Evolutionary conservation across 345 rosid genomes (phyloP).

Genomic region (Syzygium oleosum): DNA sequence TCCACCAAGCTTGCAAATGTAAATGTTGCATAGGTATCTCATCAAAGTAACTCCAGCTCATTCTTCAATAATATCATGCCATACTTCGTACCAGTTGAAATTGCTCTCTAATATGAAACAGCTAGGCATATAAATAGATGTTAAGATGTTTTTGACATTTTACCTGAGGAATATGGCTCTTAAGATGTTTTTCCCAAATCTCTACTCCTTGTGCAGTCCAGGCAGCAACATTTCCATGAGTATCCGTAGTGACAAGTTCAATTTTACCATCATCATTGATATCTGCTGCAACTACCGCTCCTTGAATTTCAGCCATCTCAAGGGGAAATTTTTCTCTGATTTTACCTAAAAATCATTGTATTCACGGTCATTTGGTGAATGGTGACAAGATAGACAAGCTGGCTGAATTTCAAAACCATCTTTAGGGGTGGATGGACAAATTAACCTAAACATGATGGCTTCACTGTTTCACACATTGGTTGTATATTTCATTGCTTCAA

Average conservation of each 20-base stretch:
- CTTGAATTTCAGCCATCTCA: slow-evolving; percentile 99
- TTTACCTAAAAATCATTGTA: slow-evolving; percentile 38
- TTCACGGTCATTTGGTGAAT: neutral
- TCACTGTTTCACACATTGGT: neutral
- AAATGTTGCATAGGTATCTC: neutral
- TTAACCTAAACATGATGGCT: neutral
- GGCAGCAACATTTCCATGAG: slow-evolving; percentile 96
- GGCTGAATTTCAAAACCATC: neutral
- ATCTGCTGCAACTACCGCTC: slow-evolving; percentile 93
- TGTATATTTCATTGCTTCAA: neutral
- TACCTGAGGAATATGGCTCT: slow-evolving; percentile 96
- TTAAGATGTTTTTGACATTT: slow-evolving; percentile 1
- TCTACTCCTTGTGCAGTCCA: slow-evolving; percentile 91
- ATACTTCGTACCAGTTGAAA: neutral
- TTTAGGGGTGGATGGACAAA: neutral
- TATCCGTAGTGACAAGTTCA: slow-evolving; percentile 92
- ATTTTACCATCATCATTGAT: slow-evolving; percentile 98
- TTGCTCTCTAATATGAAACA: neutral
- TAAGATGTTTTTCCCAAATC: slow-evolving; percentile 85
- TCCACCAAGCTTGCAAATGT: neutral
- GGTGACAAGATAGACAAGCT: neutral
- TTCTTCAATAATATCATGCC: neutral
- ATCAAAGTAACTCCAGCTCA: neutral
- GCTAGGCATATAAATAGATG: neutral
- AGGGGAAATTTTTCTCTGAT: slow-evolving; percentile 84